Conservation (phyloP, 2,329 filamentous ascomycete genomes). For the Pyricularia sp. region DNA sequence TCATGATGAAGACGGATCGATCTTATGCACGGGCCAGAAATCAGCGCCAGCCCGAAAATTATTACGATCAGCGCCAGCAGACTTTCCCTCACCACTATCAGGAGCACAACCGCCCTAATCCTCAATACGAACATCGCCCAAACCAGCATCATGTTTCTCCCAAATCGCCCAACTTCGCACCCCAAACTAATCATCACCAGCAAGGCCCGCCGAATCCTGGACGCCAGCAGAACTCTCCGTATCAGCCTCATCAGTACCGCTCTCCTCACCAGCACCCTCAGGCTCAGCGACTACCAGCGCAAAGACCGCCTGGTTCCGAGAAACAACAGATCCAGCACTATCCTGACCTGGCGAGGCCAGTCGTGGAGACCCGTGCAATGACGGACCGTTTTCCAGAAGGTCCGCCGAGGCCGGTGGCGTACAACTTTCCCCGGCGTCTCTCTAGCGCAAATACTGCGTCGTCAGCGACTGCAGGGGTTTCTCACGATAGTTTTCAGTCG, state of each 20-base stretch:
- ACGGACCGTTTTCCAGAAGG: slow-evolving; percentile 4
- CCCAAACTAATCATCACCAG: background rate
- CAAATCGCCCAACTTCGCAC: background rate
- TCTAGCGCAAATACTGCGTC: slow-evolving; percentile 15
- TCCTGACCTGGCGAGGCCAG: slow-evolving; percentile 1
- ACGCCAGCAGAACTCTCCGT: background rate
- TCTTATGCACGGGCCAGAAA: slow-evolving; percentile 10
- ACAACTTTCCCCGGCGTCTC: slow-evolving; percentile 15
- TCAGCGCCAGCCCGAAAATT: background rate
- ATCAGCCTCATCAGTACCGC: background rate
- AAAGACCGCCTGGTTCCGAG: background rate
- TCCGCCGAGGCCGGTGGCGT: slow-evolving; percentile 9
- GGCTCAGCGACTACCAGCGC: background rate
- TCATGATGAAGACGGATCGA: slow-evolving; percentile 16
- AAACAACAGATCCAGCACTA: background rate
- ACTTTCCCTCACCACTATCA: background rate
- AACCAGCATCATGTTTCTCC: background rate
- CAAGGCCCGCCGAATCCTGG: background rate
- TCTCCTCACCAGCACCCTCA: background rate
- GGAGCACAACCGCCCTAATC: background rate
- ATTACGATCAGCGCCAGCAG: background rate
- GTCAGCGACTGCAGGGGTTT: slow-evolving; percentile 16
- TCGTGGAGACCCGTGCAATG: slow-evolving; percentile 1
- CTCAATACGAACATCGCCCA: background rate
- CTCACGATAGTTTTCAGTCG: slow-evolving; percentile 20